Conservation (phyloP, 202 grass and related monocot genomes). For the Panicum virgatum region DNA sequence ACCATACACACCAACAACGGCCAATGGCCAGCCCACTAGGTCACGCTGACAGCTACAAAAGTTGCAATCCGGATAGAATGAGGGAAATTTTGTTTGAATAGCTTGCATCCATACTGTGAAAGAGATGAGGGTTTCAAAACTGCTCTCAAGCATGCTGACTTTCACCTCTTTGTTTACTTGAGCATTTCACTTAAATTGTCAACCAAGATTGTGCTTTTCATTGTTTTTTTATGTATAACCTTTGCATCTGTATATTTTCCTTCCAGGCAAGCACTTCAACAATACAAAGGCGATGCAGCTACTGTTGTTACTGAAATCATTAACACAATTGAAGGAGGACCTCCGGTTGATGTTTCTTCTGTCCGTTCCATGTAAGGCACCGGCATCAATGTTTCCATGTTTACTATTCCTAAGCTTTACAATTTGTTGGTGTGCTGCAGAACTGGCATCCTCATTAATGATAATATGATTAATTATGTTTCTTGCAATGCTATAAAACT, state of each 20-base stretch:
- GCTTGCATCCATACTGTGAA: constrained; percentile 16
- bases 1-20: no score
- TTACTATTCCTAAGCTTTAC: background rate
- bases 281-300: constrained; percentile 74
- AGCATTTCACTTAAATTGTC: constrained; percentile 31
- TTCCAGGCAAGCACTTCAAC: constrained; percentile 93
- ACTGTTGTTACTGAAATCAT: constrained; percentile 87
- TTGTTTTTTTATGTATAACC: constrained; percentile 14
- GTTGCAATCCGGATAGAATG: constrained; percentile 13
- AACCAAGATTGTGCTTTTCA: constrained; percentile 1
- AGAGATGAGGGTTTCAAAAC: background rate
- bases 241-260: constrained; percentile 30
- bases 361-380: constrained; percentile 81
- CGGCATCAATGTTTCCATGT: constrained; percentile 14
- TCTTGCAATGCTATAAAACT: background rate
- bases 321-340: constrained; percentile 89
- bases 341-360: constrained; percentile 86
- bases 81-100: constrained; percentile 22
- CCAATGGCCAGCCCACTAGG: no score
- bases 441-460: background rate
- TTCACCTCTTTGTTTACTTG: constrained; percentile 17
- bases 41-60: no score
- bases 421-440: background rate
- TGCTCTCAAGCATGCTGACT: constrained; percentile 1
- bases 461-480: background rate